Base-by-base conservation (phyloP, 2,329 filamentous ascomycete genomes). In the Cercospora beticola region DNA sequence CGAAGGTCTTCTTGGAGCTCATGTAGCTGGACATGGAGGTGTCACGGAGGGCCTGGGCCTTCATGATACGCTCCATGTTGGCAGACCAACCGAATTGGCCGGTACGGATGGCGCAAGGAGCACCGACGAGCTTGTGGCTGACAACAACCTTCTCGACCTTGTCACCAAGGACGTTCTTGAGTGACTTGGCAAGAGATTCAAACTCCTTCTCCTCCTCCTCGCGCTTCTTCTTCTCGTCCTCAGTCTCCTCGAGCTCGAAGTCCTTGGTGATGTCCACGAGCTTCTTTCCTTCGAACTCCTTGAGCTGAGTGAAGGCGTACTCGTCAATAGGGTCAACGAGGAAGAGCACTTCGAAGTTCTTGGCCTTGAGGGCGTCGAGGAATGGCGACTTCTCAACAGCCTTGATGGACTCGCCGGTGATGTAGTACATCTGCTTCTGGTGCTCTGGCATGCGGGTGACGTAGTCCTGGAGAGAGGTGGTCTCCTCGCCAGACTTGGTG, bases 11-110 rank as follows among this genome's bases (percentile, higher is more conserved):
- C 94, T 99, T 99, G 82, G 94, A 98, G 75, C 93, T 96, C 95
- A 99, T 99, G 92, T 99, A 99, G 78, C 93, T 97, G 85, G 89
- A 93, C 95, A 99, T 99, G 79, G 94, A 97, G 76, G 95, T 99
- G 86, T 99, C 95, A 86, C 95, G 95, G 79, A 99, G 94, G 80
- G 95, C 95, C 88, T 99, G 95, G 30, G 95, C 95, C 91, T 99
- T 99, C 95, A 99, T 99, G 90, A 99, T 99, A 88, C 95, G 95
- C 89, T 99, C 95, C 95, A 99, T 99, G 90, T 99, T 99, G 82
- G 95, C 95, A 68, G 94, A 98, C 95, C 95, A 99, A 85, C 95
- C 95, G 84, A 99, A 99, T 86, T 98, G 95, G 80, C 95, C 95
- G 76, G 95, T 99, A 83, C 95, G 94, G 88, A 99, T 98, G 82